These are phyloP conservation scores for Phlebiopsis gigantea DNA, from an alignment of 768 basidiomycete species.

Conservation along the genomic window DNA sequence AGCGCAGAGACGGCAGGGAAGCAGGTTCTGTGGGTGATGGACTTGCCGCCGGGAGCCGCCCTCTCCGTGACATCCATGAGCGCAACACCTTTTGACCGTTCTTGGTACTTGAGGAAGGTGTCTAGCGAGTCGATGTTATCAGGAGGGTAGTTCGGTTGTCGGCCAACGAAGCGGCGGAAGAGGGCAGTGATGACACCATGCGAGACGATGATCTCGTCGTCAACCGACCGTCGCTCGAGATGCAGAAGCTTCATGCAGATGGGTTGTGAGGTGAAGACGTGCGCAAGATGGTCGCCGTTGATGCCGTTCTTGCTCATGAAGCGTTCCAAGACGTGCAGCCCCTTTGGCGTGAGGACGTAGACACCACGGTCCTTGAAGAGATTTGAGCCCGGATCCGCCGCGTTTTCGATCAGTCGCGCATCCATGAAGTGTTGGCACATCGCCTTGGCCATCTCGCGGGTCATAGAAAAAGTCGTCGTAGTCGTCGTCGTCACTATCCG, in stretches of 20 bases:
- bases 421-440: constrained; percentile 99
- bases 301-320: constrained; percentile 99
- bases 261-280: constrained; percentile 86
- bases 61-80: constrained; percentile 71
- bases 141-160: constrained; percentile 72
- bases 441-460: constrained; percentile 98
- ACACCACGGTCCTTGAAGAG: constrained; percentile 98
- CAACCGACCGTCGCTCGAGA: constrained; percentile 84
- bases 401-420: constrained; percentile 95
- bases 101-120: constrained; percentile 68
- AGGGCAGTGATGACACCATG: constrained; percentile 91
- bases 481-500: constrained; percentile 99
- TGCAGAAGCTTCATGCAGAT: constrained; percentile 98
- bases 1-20: constrained; percentile 85
- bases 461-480: constrained; percentile 99
- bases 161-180: constrained; percentile 92
- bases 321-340: constrained; percentile 96
- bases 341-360: constrained; percentile 94
- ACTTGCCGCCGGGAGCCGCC: constrained; percentile 46
- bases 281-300: constrained; percentile 86
- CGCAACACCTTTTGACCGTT: constrained; percentile 69
- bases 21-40: constrained; percentile 57
- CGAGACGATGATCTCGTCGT: constrained; percentile 97
- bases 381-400: constrained; percentile 80
- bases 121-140: constrained; percentile 46